Conservation (phyloP, 768 basidiomycete species). For the Lactifluus rugatus region DNA sequence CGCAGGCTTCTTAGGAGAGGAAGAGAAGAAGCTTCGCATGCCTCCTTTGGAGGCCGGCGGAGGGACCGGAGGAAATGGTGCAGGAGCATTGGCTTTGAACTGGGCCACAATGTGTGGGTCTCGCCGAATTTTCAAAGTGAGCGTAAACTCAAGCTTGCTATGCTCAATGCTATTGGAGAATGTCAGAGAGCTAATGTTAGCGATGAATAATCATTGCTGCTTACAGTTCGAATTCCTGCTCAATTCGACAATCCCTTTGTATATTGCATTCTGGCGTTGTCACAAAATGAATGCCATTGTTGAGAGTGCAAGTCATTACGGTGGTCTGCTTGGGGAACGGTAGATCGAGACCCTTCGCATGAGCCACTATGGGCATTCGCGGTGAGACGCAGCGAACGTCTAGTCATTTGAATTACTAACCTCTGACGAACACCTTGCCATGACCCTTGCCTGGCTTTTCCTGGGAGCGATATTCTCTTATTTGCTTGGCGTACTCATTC, state of each 20-base stretch:
- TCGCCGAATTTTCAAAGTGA: constrained; percentile 77
- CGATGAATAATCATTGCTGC: constrained; percentile 24
- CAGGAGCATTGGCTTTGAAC: constrained; percentile 51
- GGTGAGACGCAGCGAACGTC: neutral
- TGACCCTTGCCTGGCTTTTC: constrained; percentile 72
- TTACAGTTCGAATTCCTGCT: constrained; percentile 87
- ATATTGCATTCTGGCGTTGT: constrained; percentile 75
- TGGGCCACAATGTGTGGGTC: constrained; percentile 80
- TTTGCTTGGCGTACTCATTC: constrained; percentile 92
- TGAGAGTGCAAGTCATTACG: constrained; percentile 73
- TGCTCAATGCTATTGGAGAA: constrained; percentile 62
- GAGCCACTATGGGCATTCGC: constrained; percentile 45
- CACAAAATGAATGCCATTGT: constrained; percentile 95
- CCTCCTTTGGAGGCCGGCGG: constrained; percentile 50
- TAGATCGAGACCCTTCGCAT: constrained; percentile 60
- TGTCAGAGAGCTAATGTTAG: neutral
- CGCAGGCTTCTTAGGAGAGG: constrained; percentile 61
- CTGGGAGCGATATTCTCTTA: constrained; percentile 68
- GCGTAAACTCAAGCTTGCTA: constrained; percentile 89
- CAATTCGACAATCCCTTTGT: constrained; percentile 49
- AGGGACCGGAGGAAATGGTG: constrained; percentile 35
- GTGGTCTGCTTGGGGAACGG: constrained; percentile 75
- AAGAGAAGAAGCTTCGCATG: constrained; percentile 67
- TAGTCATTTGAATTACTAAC: constrained; percentile 30
- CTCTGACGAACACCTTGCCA: constrained; percentile 93